These are phyloP conservation scores for Ustilago loliicola DNA, from an alignment of 1,284 basidiomycete genomes.

Conservation along the genomic window DNA sequence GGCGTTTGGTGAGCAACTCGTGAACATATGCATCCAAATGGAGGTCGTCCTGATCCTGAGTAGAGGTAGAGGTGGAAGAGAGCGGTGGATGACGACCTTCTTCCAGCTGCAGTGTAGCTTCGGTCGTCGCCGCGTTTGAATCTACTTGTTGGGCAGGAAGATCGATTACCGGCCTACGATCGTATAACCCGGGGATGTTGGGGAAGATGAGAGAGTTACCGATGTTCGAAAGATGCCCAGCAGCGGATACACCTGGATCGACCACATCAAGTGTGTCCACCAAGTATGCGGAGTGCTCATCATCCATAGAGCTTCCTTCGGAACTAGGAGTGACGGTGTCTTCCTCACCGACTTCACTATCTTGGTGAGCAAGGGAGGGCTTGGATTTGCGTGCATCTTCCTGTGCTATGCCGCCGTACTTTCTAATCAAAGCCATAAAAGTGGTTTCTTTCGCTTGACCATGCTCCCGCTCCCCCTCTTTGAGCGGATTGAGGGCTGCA, in stretches of 20 bases:
- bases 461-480: conserved; percentile 26
- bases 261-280: conserved; percentile 76
- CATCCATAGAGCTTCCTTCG: conserved; percentile 14
- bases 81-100: conserved; percentile 19
- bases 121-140: conserved; percentile 11
- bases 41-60: conserved; percentile 30
- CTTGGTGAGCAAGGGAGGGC: not conserved
- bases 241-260: conserved; percentile 79
- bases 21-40: conserved; percentile 53
- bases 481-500: conserved; percentile 45
- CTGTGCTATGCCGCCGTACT: conserved; percentile 36
- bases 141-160: conserved; percentile 68
- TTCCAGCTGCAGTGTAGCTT: conserved; percentile 39
- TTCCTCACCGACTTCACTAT: not conserved
- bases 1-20: conserved; percentile 43
- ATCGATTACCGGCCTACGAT: conserved; percentile 77
- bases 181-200: conserved; percentile 74
- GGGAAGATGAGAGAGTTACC: conserved; percentile 82
- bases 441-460: conserved; percentile 46
- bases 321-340: not conserved
- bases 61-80: not conserved
- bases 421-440: conserved; percentile 46
- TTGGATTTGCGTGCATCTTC: conserved; percentile 9
- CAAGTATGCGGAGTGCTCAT: conserved; percentile 46
- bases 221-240: conserved; percentile 80